These are phyloP conservation scores for Mycena amicta DNA, from an alignment of 768 basidiomycete species.

Conservation along the genomic window DNA sequence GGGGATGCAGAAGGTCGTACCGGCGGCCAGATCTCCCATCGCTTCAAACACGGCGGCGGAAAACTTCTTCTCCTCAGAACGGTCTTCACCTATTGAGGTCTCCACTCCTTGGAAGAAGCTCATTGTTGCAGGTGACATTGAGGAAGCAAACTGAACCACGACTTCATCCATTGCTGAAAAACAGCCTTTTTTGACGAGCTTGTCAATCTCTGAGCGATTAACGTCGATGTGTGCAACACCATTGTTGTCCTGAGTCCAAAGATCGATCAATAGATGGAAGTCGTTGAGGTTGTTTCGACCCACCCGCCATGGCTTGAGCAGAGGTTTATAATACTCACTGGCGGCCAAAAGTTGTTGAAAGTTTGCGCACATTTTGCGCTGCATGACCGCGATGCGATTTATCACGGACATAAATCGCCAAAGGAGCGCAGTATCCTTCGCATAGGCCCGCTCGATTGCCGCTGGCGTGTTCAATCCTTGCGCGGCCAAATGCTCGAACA, in stretches of 20 bases:
- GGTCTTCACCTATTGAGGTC: background rate
- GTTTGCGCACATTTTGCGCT: conserved; percentile 11
- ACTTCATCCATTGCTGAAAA: background rate
- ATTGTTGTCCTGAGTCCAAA: background rate
- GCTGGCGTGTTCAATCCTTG: conserved; percentile 10
- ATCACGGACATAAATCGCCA: conserved; percentile 8
- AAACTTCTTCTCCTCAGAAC: conserved; percentile 7
- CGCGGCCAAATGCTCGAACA: conserved; percentile 10
- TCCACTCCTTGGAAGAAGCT: background rate
- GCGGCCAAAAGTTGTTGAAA: conserved; percentile 2
- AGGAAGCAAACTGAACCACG: background rate
- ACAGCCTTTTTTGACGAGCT: background rate
- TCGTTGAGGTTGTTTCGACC: background rate
- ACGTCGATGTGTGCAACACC: conserved; percentile 12
- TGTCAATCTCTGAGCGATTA: background rate
- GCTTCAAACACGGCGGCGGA: conserved; percentile 10
- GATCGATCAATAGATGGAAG: background rate
- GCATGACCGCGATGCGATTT: background rate
- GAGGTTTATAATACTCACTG: conserved; percentile 7
- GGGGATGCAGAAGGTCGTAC: background rate
- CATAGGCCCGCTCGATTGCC: conserved; percentile 17
- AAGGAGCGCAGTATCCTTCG: conserved; percentile 6
- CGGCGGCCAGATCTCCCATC: conserved; percentile 14
- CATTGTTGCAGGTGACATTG: background rate
- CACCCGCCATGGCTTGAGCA: conserved; percentile 8